Evolutionary conservation across 148 eudicot species (phyloP), one percentile per base, ranked within the genome.

Genomic region (Dianthus caryophyllus): DNA sequence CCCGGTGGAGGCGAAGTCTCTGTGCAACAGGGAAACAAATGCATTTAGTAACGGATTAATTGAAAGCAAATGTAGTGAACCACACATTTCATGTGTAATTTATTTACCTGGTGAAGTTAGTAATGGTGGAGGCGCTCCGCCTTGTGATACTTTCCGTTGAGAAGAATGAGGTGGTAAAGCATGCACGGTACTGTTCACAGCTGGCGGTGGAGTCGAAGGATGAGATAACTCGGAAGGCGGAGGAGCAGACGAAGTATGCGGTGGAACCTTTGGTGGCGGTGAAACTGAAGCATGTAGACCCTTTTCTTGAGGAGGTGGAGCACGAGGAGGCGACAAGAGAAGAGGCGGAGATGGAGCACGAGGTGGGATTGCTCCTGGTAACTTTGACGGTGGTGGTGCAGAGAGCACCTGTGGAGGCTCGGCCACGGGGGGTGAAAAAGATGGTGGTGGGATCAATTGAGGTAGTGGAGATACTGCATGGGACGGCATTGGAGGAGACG

Each of bases 61-160:
- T 29, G 56, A 20, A 65, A 30, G 29, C 24, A 61, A 46, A 22
- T 17, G 24, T 44, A 39, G 54, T 24, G 21, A 38, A 21, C 1
- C 53, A 33, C 25, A 44, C 54, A 51, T 60, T 48, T 62, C 68
- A 27, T 14, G 61, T 29, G 21, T 21, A 63, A 51, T 31, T 33
- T 39, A 78, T 55, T 47, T 85, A 85, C 97, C 87, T 69, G 84
- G 76, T 63, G 80, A 63, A 51, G 78, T 57, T 68, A 76, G 70
- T 39, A 47, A 70, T 39, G 77, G 46, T 24, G 76, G 65, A 38
- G 85, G 81, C 70, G 67, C 75, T 15, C 66, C 61, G 10, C 55
- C 50, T 44, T 61, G 70, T 29, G 74, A 75, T 33, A 65, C 81
- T 30, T 69, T 48, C 47, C 70, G 27, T 41, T 76, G 74, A 69